Percentiles rank a stretch among this genome's conserved stretches.
phyloP scores from a whole-genome alignment of 2,329 filamentous ascomycete genomes.

The Colletotrichum cereale region DNA sequence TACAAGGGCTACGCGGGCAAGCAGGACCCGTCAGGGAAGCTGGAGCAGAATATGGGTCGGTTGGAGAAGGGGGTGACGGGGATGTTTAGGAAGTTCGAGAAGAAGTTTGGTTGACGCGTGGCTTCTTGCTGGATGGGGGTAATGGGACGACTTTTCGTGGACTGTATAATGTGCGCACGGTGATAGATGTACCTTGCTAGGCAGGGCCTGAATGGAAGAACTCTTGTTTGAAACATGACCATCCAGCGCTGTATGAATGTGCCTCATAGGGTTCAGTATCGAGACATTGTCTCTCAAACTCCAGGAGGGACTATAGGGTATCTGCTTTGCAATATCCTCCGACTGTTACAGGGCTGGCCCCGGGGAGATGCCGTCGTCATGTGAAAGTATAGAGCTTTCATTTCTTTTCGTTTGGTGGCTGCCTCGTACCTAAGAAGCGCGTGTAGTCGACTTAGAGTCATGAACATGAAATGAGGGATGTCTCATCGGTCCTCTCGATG shows the following conservation, averaged over 20 bases:
- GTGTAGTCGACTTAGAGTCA: too few species aligned
- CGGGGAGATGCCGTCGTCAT: neutral
- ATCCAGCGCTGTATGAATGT: neutral
- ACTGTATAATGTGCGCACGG: neutral
- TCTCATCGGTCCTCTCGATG: too few species aligned
- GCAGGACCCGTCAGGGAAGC: constrained; percentile 61
- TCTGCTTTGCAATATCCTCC: neutral
- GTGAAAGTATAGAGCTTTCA: neutral
- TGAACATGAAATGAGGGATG: too few species aligned
- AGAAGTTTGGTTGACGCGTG: constrained; percentile 70
- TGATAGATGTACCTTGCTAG: neutral
- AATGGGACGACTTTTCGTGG: neutral
- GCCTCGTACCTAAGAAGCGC: too few species aligned
- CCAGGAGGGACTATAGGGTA: neutral
- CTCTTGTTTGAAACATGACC: neutral
- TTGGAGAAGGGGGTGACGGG: constrained; percentile 78
- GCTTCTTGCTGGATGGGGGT: neutral
- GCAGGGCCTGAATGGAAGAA: neutral
- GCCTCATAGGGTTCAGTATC: neutral
- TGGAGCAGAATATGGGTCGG: constrained; percentile 75
- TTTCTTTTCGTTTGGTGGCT: neutral
- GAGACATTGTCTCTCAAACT: neutral
- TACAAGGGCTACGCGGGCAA: constrained; percentile 58
- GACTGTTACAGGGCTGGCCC: neutral
- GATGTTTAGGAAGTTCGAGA: constrained; percentile 83